These are phyloP conservation scores for Kwoniella europaea DNA, from an alignment of 768 basidiomycete species.

Conservation along the genomic window DNA sequence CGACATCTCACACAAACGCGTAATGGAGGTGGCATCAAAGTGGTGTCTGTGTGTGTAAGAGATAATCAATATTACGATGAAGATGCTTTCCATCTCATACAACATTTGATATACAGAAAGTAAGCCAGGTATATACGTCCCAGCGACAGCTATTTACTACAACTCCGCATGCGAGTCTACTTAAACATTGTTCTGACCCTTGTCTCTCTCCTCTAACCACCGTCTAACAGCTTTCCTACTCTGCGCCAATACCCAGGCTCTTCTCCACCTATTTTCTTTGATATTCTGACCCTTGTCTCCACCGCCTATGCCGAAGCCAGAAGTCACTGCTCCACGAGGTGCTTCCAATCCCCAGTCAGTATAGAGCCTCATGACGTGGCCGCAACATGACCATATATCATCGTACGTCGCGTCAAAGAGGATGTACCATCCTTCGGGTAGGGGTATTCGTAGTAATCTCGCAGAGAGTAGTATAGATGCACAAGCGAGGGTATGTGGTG, in stretches of 20 bases:
- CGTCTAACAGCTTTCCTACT: conserved; percentile 77
- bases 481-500: conserved; percentile 86
- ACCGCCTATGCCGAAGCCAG: conserved; percentile 56
- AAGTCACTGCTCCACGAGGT: background rate
- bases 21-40: background rate
- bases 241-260: conserved; percentile 63
- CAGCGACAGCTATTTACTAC: background rate
- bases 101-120: background rate
- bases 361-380: conserved; percentile 80
- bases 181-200: background rate
- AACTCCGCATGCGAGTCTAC: background rate
- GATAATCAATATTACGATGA: background rate
- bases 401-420: conserved; percentile 91
- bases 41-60: too few relatives aligned
- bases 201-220: conserved; percentile 72
- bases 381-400: conserved; percentile 82
- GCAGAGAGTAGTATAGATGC: conserved; percentile 83
- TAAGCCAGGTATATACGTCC: background rate
- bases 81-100: background rate
- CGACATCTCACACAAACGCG: background rate
- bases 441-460: conserved; percentile 70
- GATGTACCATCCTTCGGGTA: conserved; percentile 87
- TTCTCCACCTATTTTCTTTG: conserved; percentile 58
- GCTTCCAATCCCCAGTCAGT: conserved; percentile 44
- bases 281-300: conserved; percentile 60